Evolutionary conservation across 2,329 filamentous ascomycete genomes (phyloP).

Genomic region (Clarireedia sp.): DNA sequence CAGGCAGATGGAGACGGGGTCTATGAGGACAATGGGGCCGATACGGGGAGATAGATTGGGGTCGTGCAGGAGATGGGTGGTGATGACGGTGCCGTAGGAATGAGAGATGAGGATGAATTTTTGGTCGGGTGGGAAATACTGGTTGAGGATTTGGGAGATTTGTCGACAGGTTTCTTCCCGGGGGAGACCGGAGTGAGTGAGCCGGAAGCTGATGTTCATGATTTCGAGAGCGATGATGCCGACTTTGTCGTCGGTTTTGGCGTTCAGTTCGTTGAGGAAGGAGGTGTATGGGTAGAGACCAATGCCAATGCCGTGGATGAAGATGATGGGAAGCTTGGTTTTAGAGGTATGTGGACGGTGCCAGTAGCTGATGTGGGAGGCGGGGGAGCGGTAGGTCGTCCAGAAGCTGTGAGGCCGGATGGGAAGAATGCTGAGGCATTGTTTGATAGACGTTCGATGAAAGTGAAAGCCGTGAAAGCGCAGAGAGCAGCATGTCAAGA

Average conservation of each 20-base stretch:
- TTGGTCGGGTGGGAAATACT: constrained; percentile 38
- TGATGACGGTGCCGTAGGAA: constrained; percentile 46
- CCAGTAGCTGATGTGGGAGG: constrained; percentile 48
- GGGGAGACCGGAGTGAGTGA: constrained; percentile 41
- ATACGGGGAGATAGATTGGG: constrained; percentile 35
- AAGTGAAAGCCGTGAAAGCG: constrained; percentile 40
- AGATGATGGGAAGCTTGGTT: constrained; percentile 48
- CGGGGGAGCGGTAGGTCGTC: constrained; percentile 38
- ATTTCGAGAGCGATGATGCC: constrained; percentile 52
- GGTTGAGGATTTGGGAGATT: constrained; percentile 42
- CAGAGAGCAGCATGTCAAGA: constrained; percentile 31
- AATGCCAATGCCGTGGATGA: constrained; percentile 57
- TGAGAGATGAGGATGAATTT: constrained; percentile 47
- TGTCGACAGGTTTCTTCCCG: constrained; percentile 43
- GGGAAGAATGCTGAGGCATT: constrained; percentile 44
- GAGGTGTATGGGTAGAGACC: constrained; percentile 49
- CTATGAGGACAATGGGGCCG: constrained; percentile 45
- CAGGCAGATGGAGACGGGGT: constrained; percentile 52
- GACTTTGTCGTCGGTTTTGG: constrained; percentile 38
- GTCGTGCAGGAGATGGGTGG: constrained; percentile 45
- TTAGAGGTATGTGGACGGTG: constrained; percentile 51
- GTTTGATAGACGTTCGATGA: constrained; percentile 36
- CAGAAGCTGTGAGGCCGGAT: constrained; percentile 42
- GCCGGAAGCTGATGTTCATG: constrained; percentile 49
- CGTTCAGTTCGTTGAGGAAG: constrained; percentile 46